phyloP scores from a whole-genome alignment of 1,139 yeast genomes.

The Magnusiomyces starmeri region DNA sequence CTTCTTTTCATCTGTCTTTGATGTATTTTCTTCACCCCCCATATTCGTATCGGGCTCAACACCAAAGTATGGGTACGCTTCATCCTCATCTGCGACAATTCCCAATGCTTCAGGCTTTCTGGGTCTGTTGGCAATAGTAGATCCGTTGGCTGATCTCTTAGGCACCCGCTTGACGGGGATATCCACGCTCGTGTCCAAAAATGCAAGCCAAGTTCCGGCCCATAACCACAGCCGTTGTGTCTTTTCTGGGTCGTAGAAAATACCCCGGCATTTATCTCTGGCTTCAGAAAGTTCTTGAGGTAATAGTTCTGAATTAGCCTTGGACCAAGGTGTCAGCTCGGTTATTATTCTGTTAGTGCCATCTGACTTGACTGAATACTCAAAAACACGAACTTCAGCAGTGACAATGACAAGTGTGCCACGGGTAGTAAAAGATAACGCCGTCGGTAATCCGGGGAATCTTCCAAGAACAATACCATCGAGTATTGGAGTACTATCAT shows the following conservation, averaged over 20 bases:
- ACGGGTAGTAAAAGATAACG: constrained; percentile 48
- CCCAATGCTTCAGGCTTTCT: constrained; percentile 49
- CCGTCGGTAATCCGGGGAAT: constrained; percentile 53
- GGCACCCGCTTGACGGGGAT: constrained; percentile 25
- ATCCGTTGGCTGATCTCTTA: constrained; percentile 35
- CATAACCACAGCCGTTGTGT: constrained; percentile 65
- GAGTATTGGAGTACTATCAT: constrained; percentile 1
- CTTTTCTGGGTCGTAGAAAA: constrained; percentile 41
- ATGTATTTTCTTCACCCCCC: not conserved
- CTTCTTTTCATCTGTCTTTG: not conserved
- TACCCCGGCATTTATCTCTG: constrained; percentile 68
- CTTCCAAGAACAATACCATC: constrained; percentile 36
- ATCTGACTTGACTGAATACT: constrained; percentile 41
- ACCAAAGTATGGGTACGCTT: constrained; percentile 16
- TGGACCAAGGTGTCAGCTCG: constrained; percentile 68
- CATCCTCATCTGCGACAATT: constrained; percentile 26
- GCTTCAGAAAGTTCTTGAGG: constrained; percentile 57
- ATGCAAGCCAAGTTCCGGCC: constrained; percentile 81
- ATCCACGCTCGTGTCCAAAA: constrained; percentile 59
- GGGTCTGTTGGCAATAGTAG: constrained; percentile 39
- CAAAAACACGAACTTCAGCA: constrained; percentile 67
- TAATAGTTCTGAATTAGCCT: constrained; percentile 61
- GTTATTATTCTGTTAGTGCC: constrained; percentile 18
- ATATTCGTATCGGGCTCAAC: constrained; percentile 26
- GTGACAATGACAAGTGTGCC: constrained; percentile 58